Evolutionary conservation across 805 yeast genomes (phyloP).

Genomic region (Saccharomyces paradoxus): DNA sequence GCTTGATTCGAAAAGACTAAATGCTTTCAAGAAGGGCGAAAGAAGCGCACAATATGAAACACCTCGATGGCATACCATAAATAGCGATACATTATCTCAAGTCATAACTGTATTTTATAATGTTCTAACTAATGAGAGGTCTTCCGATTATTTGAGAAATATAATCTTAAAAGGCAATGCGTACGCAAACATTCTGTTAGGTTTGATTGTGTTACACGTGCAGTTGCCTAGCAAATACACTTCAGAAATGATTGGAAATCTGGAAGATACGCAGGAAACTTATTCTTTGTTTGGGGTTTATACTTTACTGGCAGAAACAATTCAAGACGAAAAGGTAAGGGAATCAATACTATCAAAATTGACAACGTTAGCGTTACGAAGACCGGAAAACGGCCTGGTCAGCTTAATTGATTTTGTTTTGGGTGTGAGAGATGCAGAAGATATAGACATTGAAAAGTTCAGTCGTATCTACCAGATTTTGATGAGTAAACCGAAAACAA

Average conservation of each 20-base stretch:
- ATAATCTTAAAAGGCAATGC: slow-evolving; percentile 60
- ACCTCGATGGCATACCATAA: slow-evolving; percentile 12
- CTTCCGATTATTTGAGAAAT: slow-evolving; percentile 20
- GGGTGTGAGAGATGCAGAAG: slow-evolving; percentile 66
- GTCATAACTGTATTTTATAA: slow-evolving; percentile 17
- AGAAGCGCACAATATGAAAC: slow-evolving; percentile 18
- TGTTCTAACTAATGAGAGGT: slow-evolving; percentile 10
- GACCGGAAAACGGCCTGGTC: slow-evolving; percentile 61
- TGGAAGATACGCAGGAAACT: slow-evolving; percentile 49
- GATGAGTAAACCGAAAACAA: slow-evolving; percentile 49
- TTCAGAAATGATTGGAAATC: slow-evolving; percentile 12
- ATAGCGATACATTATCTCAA: slow-evolving; percentile 6
- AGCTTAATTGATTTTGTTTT: slow-evolving; percentile 68
- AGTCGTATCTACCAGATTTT: slow-evolving; percentile 61
- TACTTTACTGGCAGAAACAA: slow-evolving; percentile 46
- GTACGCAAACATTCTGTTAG: slow-evolving; percentile 48
- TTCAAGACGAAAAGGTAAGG: slow-evolving; percentile 41
- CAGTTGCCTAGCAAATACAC: not conserved
- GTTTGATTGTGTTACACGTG: slow-evolving; percentile 35
- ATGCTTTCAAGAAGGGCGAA: slow-evolving; percentile 34
- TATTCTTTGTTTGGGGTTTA: slow-evolving; percentile 57
- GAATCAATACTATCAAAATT: slow-evolving; percentile 41
- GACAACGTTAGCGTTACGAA: slow-evolving; percentile 44
- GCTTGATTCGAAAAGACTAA: slow-evolving; percentile 48
- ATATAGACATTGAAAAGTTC: slow-evolving; percentile 52